These are phyloP conservation scores for Naganishia albida DNA, from an alignment of 1,284 basidiomycete genomes.

Conservation along the genomic window DNA sequence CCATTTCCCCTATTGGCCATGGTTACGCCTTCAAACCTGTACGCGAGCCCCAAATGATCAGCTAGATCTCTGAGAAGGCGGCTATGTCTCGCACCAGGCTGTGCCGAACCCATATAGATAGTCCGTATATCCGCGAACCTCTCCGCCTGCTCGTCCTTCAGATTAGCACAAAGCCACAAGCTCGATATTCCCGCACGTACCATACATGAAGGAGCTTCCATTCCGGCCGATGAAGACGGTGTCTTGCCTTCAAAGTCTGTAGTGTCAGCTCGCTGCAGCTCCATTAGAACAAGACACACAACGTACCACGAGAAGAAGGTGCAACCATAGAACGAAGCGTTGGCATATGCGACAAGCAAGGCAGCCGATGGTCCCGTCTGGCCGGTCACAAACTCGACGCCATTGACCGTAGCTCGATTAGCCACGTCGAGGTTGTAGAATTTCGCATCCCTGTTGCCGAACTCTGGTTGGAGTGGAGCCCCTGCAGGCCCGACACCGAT, in stretches of 20 bases:
- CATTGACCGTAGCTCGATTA: slow-evolving; percentile 58
- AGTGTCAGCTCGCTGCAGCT: no score
- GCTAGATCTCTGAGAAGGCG: not conserved
- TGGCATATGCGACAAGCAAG: slow-evolving; percentile 38
- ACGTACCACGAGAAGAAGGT: slow-evolving; percentile 54
- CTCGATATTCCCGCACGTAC: slow-evolving; percentile 38
- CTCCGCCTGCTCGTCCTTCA: slow-evolving; percentile 48
- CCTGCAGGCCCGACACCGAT: slow-evolving; percentile 34
- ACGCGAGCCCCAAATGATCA: slow-evolving; percentile 53
- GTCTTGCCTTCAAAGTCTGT: slow-evolving; percentile 56
- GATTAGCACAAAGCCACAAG: not conserved
- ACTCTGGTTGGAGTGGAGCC: slow-evolving; percentile 41
- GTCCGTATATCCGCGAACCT: slow-evolving; percentile 65
- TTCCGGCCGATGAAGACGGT: slow-evolving; percentile 67
- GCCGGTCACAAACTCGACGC: slow-evolving; percentile 29
- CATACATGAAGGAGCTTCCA: slow-evolving; percentile 63
- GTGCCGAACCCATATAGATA: slow-evolving; percentile 63
- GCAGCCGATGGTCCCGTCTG: slow-evolving; percentile 40
- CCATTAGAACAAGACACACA: no score
- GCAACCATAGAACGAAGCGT: slow-evolving; percentile 67
- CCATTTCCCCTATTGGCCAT: slow-evolving; percentile 66
- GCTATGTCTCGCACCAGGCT: slow-evolving; percentile 52
- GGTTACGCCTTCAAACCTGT: slow-evolving; percentile 61
- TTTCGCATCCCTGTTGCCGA: slow-evolving; percentile 64
- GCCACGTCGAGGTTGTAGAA: slow-evolving; percentile 68